Base-by-base conservation (phyloP, 805 yeast genomes). In the Candida gorgasii region DNA sequence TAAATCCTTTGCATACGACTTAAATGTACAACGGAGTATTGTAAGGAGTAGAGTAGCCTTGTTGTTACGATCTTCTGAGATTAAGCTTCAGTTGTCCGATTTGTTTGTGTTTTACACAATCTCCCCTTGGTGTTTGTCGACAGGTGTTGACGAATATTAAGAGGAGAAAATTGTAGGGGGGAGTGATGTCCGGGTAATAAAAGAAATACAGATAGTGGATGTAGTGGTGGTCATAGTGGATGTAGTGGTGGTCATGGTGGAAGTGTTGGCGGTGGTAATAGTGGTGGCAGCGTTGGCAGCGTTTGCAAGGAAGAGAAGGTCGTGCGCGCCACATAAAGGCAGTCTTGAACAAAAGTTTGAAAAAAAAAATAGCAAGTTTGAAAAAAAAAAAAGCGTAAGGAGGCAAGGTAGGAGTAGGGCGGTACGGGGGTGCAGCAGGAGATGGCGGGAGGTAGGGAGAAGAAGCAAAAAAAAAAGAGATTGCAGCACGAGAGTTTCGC, bases 401-500 rank as follows among this genome's bases (percentile, higher is more conserved):
- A 24, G 12, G 12, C 12, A 11, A 13, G 28, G 28, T 11, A 5
- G 12, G 12, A 24, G 12, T 7, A 24, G 28, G 12, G 12, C 8
- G n/a, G n/a, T 24, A 24, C n/a, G n/a, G 28, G 4, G n/a, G 12
- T 11, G 5, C 28, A 24, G 7, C 8, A 5, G 12, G 28, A 24
- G 5, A 5, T 7, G n/a, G 28, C n/a, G 28, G 28, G 9, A 9
- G 24, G 24, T 9, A 20, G 8, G 28, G 28, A 11, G 23, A 11
- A 35, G 11, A 17, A n/a, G 11, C 8, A 36, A 27, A 35, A 44
- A 59, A 61, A 59, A 55, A 56, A 62, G 58, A 65, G 72, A 67
- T 67, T 68, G 70, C 73, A 73, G 75, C 77, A 73, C 75, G 75
- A 65, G 73, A 72, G 70, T 72, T 73, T 73, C 77, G 69, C 78